These are phyloP conservation scores for Candida pseudofarinosa DNA, from an alignment of 805 yeast species.

Conservation along the genomic window DNA sequence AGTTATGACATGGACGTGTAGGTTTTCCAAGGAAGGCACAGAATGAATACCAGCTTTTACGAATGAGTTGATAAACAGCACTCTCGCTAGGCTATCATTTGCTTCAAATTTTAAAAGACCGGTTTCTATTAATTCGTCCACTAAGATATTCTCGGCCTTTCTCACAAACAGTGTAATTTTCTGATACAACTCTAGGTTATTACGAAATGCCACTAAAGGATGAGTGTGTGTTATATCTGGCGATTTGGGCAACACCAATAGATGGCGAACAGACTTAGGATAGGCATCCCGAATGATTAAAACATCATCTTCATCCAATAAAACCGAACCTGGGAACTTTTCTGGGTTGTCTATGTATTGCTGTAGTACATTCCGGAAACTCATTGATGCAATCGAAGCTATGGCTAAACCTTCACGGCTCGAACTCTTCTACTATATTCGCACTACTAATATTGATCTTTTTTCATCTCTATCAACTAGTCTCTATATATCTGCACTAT, in stretches of 20 bases:
- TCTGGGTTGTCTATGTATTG: slow-evolving; percentile 48
- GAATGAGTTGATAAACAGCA: slow-evolving; percentile 18
- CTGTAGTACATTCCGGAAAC: slow-evolving; percentile 46
- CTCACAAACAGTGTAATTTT: slow-evolving; percentile 29
- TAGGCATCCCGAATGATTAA: slow-evolving; percentile 56
- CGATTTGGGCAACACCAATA: slow-evolving; percentile 55
- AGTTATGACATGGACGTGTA: slow-evolving; percentile 73
- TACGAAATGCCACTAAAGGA: slow-evolving; percentile 49
- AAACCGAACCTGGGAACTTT: slow-evolving; percentile 28
- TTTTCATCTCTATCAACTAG: background rate
- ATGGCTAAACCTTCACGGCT: background rate
- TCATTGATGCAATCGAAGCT: slow-evolving; percentile 26
- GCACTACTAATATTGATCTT: background rate
- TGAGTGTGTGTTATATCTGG: slow-evolving; percentile 35
- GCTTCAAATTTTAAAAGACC: slow-evolving; percentile 11
- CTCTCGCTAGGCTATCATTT: slow-evolving; percentile 3
- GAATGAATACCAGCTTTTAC: slow-evolving; percentile 64
- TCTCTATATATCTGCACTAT: background rate
- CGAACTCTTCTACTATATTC: background rate
- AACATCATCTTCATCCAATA: slow-evolving; percentile 48
- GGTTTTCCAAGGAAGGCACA: slow-evolving; percentile 62
- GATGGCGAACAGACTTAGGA: slow-evolving; percentile 63
- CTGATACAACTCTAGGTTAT: slow-evolving; percentile 24
- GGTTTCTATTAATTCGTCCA: slow-evolving; percentile 24
- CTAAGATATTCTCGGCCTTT: slow-evolving; percentile 29